A percentile compares a stretch with the other conserved stretches of the same genome.
Evolutionary conservation across 139 green algal species (phyloP).

Genomic region (Volvox reticuliferus): DNA sequence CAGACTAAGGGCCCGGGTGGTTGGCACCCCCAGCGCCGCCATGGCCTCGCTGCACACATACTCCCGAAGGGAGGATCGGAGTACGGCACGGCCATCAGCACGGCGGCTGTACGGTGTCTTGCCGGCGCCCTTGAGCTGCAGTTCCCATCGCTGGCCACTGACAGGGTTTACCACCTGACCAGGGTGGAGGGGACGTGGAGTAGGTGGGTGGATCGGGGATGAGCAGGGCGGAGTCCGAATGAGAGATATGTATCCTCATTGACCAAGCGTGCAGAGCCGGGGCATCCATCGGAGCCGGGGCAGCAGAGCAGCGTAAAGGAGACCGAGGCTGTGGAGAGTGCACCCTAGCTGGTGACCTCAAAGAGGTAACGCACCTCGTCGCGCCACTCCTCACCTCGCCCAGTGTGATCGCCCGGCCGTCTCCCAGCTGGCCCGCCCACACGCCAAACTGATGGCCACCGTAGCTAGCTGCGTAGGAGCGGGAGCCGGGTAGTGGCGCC

Average conservation of each 20-base stretch:
- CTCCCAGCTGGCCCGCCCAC: conserved; percentile 88
- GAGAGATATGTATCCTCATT: too few species aligned
- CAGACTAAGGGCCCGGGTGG: conserved; percentile 90
- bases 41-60: conserved; percentile 94
- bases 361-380: too few species aligned
- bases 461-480: conserved; percentile 85
- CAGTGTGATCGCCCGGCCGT: conserved; percentile 90
- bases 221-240: not conserved
- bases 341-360: not conserved
- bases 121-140: conserved; percentile 97
- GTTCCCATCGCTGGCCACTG: conserved; percentile 81
- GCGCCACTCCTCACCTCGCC: conserved; percentile 66
- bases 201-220: not conserved
- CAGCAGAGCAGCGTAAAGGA: not conserved
- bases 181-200: too few species aligned
- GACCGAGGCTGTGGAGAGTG: too few species aligned
- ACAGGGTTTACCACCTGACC: conserved; percentile 50
- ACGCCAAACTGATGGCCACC: conserved; percentile 67
- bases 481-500: conserved; percentile 63
- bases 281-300: too few species aligned
- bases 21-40: conserved; percentile 88
- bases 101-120: conserved; percentile 92
- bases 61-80: conserved; percentile 87
- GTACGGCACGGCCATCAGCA: conserved; percentile 92
- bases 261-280: too few species aligned